A percentile compares a stretch with the other conserved stretches of the same genome.
Evolutionary conservation across 129 eudicot species (phyloP).

Genomic region (Mikania micrantha): DNA sequence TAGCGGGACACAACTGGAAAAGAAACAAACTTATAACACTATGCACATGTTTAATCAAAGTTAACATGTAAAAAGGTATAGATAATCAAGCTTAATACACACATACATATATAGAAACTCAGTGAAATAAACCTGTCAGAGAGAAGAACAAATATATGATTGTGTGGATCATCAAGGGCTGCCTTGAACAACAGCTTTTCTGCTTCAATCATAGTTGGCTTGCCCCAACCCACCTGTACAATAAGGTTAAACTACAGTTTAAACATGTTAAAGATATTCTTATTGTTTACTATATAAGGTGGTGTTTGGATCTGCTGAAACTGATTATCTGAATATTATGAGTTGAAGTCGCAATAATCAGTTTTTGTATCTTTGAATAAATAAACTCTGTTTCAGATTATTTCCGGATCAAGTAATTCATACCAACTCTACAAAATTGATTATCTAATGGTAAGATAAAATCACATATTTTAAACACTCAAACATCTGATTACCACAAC

Average conservation of each 20-base stretch:
- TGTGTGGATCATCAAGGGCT: slow-evolving; percentile 44
- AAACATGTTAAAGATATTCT: background rate
- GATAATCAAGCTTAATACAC: background rate
- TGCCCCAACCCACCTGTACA: slow-evolving; percentile 55
- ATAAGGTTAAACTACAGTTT: background rate
- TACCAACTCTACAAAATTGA: background rate
- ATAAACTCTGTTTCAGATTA: background rate
- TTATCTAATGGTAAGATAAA: background rate
- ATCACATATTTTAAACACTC: background rate
- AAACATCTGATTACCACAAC: background rate
- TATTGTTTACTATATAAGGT: background rate
- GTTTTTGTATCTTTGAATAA: background rate
- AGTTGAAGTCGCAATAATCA: background rate
- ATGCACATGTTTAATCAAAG: background rate
- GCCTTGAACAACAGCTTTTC: slow-evolving; percentile 44
- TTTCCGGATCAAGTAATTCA: background rate
- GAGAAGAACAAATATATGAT: slow-evolving; percentile 49
- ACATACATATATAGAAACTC: background rate
- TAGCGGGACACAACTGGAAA: slow-evolving; percentile 54
- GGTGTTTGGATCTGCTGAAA: background rate
- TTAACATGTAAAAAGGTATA: background rate
- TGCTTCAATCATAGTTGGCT: slow-evolving; percentile 53
- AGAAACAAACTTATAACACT: background rate
- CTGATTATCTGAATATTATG: background rate
- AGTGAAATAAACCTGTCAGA: slow-evolving; percentile 52